A percentile compares a stretch with the other conserved stretches of the same genome.
Evolutionary conservation across 768 basidiomycete genomes (phyloP).

Genomic region (Mycena galopus): DNA sequence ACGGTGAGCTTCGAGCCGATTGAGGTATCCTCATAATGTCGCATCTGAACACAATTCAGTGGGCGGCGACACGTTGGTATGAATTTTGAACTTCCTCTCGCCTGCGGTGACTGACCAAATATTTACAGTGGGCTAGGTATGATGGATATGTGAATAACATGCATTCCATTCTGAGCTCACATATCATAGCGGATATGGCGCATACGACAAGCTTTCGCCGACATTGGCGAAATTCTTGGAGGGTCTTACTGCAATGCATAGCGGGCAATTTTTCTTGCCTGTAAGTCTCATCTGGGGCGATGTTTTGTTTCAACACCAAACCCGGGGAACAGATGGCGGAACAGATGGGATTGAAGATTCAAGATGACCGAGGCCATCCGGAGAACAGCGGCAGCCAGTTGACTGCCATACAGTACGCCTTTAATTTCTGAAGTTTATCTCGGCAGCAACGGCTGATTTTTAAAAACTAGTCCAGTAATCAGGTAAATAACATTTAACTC

Average conservation of each 20-base stretch:
- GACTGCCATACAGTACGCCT: slow-evolving; percentile 61
- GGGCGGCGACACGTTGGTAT: slow-evolving; percentile 59
- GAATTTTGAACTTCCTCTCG: slow-evolving; percentile 30
- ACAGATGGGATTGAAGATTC: slow-evolving; percentile 40
- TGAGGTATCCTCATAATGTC: no score
- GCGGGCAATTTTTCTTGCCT: slow-evolving; percentile 47
- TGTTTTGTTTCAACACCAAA: neutral
- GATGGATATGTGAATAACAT: neutral
- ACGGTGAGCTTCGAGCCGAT: slow-evolving; percentile 45
- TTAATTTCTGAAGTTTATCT: neutral
- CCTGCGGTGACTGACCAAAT: neutral
- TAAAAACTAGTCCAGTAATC: slow-evolving; percentile 57
- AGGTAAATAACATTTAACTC: neutral
- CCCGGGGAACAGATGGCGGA: neutral
- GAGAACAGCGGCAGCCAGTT: slow-evolving; percentile 63
- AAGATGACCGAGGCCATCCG: slow-evolving; percentile 62
- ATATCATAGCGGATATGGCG: slow-evolving; percentile 63
- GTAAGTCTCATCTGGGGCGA: neutral
- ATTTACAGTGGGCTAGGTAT: slow-evolving; percentile 56
- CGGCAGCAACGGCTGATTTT: neutral
- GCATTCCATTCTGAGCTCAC: neutral
- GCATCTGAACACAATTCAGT: slow-evolving; percentile 36
- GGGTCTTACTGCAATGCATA: slow-evolving; percentile 68
- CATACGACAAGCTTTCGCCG: slow-evolving; percentile 73
- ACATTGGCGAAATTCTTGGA: slow-evolving; percentile 65